phyloP scores from a whole-genome alignment of 2,329 filamentous ascomycete species.

The Arthrobotrys iridis region DNA sequence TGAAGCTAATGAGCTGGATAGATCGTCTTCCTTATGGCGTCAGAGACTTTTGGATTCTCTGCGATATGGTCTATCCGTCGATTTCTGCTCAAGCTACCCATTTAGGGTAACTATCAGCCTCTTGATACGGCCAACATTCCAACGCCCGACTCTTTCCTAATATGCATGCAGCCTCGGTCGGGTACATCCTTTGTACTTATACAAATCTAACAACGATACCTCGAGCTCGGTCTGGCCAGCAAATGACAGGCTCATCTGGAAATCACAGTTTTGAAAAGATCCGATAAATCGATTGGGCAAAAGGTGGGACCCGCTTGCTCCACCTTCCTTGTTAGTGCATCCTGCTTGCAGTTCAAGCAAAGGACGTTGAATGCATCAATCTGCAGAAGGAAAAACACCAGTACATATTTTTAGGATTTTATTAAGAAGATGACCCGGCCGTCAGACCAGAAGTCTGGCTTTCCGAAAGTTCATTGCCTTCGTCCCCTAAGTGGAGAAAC shows the following conservation, averaged over 20 bases:
- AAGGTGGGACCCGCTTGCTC: constrained; percentile 26
- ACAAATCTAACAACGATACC: constrained; percentile 10
- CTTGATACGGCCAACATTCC: constrained; percentile 29
- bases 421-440: constrained; percentile 12
- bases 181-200: constrained; percentile 24
- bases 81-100: constrained; percentile 2
- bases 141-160: constrained; percentile 28
- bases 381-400: constrained; percentile 17
- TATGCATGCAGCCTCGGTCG: constrained; percentile 24
- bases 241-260: background rate
- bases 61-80: constrained; percentile 14
- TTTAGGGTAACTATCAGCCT: constrained; percentile 9
- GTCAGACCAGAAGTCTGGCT: constrained; percentile 16
- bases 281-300: constrained; percentile 46
- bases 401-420: constrained; percentile 39
- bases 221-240: background rate
- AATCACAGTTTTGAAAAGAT: constrained; percentile 30
- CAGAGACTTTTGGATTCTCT: constrained; percentile 17
- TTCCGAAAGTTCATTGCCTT: background rate
- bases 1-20: background rate
- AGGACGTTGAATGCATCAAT: constrained; percentile 46
- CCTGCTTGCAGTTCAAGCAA: constrained; percentile 23
- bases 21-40: constrained; percentile 40
- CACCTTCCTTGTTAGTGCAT: constrained; percentile 51
- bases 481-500: constrained; percentile 8